phyloP scores from a whole-genome alignment of 2,329 filamentous ascomycete genomes.

The Dactylellina sp. region DNA sequence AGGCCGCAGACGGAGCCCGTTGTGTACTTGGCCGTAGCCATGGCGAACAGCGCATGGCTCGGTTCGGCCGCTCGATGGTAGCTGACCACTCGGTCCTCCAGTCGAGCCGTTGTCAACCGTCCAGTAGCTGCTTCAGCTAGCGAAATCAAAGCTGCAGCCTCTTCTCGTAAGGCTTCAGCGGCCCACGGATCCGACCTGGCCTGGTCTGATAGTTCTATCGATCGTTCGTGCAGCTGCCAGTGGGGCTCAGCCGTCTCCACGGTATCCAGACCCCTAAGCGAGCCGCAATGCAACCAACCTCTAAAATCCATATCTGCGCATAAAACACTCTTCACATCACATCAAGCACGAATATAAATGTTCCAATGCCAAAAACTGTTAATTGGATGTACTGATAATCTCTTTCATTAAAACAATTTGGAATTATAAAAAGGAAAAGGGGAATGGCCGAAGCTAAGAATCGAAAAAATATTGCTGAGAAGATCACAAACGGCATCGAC shows the following conservation, averaged over 20 bases:
- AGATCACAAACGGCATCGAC: conserved; percentile 1
- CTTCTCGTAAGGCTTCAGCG: too few relatives aligned
- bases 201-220: too few relatives aligned
- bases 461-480: background rate
- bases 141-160: background rate
- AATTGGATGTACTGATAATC: background rate
- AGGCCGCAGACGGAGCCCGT: conserved; percentile 1
- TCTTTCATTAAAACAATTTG: background rate
- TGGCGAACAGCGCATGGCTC: background rate
- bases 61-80: background rate
- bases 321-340: background rate
- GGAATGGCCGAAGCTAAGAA: background rate
- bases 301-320: too few relatives aligned
- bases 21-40: background rate
- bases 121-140: background rate
- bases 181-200: too few relatives aligned
- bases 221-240: too few relatives aligned
- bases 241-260: too few relatives aligned
- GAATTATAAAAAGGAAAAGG: background rate
- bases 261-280: background rate
- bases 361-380: too few relatives aligned
- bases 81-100: too few relatives aligned
- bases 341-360: background rate
- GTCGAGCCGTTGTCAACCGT: background rate
- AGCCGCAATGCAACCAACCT: background rate